Percentiles rank a stretch among this genome's conserved stretches.
Conservation (phyloP, 768 basidiomycete genomes). For the Harrya chromipes region DNA sequence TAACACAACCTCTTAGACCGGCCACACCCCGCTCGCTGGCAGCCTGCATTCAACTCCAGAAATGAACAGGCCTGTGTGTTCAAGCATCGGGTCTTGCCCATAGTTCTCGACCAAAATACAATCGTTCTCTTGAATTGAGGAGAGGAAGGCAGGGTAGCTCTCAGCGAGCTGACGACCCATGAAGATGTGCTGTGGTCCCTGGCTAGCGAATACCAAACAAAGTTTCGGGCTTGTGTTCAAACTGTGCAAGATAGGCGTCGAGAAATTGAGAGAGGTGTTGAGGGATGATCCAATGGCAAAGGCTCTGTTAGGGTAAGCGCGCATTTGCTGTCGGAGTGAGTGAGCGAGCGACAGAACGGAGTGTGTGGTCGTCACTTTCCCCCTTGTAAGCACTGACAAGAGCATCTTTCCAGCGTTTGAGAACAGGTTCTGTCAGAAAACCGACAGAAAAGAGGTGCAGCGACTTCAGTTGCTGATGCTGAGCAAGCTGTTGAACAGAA, state of each 20-base stretch:
- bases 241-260: slow-evolving; percentile 28
- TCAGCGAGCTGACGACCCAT: slow-evolving; percentile 39
- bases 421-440: slow-evolving; percentile 26
- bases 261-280: slow-evolving; percentile 25
- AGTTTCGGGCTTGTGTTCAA: slow-evolving; percentile 25
- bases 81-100: slow-evolving; percentile 30
- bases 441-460: slow-evolving; percentile 28
- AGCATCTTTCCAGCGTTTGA: slow-evolving; percentile 24
- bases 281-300: slow-evolving; percentile 26
- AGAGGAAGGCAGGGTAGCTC: slow-evolving; percentile 30
- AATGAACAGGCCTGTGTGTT: slow-evolving; percentile 33
- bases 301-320: slow-evolving; percentile 26
- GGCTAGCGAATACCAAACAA: slow-evolving; percentile 35
- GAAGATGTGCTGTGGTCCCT: slow-evolving; percentile 34
- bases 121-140: slow-evolving; percentile 31
- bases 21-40: slow-evolving; percentile 28
- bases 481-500: slow-evolving; percentile 34
- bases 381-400: slow-evolving; percentile 15
- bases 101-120: slow-evolving; percentile 28
- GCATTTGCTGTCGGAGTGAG: slow-evolving; percentile 28
- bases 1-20: slow-evolving; percentile 32
- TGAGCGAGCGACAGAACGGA: slow-evolving; percentile 28
- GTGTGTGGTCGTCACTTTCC: slow-evolving; percentile 16
- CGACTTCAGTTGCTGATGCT: slow-evolving; percentile 38
- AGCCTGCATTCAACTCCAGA: slow-evolving; percentile 24